Evolutionary conservation across 495 filamentous ascomycete species (phyloP).

Genomic region (Evansstolkia leycettana): DNA sequence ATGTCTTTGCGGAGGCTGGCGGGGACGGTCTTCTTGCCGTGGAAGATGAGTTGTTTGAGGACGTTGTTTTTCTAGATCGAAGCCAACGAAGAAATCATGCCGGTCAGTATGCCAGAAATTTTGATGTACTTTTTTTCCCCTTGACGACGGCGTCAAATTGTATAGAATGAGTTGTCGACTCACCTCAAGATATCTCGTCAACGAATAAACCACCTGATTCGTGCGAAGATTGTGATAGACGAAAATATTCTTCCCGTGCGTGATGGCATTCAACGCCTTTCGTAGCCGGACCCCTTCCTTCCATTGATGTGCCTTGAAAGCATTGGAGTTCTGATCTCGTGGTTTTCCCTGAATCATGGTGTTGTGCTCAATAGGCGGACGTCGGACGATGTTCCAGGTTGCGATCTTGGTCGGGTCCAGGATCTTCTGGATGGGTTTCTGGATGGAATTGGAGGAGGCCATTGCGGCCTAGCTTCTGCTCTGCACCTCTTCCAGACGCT

Average conservation of each 20-base stretch:
- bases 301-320: conserved; percentile 24
- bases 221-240: conserved; percentile 69
- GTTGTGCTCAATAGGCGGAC: conserved; percentile 25
- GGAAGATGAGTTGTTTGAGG: conserved; percentile 68
- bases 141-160: too few species aligned
- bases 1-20: conserved; percentile 73
- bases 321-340: conserved; percentile 28
- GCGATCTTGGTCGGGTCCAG: conserved; percentile 34
- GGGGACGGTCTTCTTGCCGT: conserved; percentile 83
- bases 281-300: conserved; percentile 30
- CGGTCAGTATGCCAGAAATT: too few species aligned
- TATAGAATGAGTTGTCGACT: conserved; percentile 8
- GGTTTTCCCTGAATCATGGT: conserved; percentile 27
- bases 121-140: background rate
- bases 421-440: conserved; percentile 26
- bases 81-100: background rate
- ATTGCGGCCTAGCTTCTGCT: conserved; percentile 23
- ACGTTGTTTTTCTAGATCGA: conserved; percentile 46
- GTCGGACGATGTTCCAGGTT: conserved; percentile 27
- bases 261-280: conserved; percentile 33
- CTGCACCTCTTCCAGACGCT: conserved; percentile 2
- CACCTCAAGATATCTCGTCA: conserved; percentile 58
- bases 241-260: conserved; percentile 63
- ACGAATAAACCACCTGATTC: conserved; percentile 74
- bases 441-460: conserved; percentile 19